Percentiles rank a stretch among this genome's conserved stretches.
Conservation (phyloP, 768 basidiomycete genomes). For the Mycena leptocephala region DNA sequence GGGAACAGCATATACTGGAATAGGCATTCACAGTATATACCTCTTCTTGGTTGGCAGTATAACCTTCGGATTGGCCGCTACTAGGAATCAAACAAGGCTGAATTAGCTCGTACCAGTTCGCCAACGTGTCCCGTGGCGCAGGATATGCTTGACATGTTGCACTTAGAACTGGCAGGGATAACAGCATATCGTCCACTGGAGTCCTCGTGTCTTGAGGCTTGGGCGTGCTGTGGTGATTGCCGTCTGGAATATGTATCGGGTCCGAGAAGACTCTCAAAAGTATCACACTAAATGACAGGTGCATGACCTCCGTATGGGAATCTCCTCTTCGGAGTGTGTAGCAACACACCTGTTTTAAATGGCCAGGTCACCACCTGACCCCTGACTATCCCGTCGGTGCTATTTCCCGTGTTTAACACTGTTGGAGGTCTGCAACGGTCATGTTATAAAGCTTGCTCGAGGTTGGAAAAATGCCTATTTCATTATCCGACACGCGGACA, state of each 20-base stretch:
- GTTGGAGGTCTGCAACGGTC: neutral
- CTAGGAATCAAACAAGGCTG: neutral
- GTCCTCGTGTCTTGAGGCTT: neutral
- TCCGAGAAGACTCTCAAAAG: neutral
- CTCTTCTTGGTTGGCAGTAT: too few species aligned
- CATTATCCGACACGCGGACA: too few species aligned
- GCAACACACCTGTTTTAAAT: neutral
- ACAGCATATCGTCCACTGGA: neutral
- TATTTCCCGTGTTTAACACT: neutral
- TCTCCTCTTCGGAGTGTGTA: neutral
- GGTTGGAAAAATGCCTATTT: too few species aligned
- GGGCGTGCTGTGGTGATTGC: neutral
- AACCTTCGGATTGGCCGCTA: neutral
- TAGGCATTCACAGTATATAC: neutral
- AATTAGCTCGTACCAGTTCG: neutral
- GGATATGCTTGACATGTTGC: neutral
- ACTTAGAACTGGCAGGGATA: neutral
- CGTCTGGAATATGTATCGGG: neutral
- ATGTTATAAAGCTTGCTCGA: neutral
- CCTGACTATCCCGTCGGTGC: too few species aligned
- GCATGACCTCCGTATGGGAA: constrained; percentile 4
- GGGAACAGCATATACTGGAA: neutral
- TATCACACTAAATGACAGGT: constrained; percentile 1
- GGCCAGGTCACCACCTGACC: neutral
- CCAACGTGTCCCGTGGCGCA: neutral